Conservation (phyloP, 192 early-diverging fungal genomes). For the Coemansia sp. region DNA sequence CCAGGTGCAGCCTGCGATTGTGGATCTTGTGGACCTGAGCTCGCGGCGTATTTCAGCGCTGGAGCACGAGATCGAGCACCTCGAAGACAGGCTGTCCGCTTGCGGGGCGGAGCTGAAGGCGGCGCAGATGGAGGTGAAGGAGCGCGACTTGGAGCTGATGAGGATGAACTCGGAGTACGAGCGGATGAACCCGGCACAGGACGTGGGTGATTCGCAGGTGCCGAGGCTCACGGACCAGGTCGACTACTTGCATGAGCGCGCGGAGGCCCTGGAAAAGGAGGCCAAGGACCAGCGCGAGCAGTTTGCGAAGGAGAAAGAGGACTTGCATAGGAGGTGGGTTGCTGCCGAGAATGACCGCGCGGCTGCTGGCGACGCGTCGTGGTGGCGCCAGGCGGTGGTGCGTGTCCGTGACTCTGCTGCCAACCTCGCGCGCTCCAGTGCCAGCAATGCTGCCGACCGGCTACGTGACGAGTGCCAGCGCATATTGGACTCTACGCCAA, state of each 20-base stretch:
- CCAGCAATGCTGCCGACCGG: not conserved
- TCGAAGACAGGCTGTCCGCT: slow-evolving; percentile 31
- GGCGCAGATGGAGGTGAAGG: slow-evolving; percentile 36
- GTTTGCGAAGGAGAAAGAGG: slow-evolving; percentile 39
- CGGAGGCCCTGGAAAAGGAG: slow-evolving; percentile 38
- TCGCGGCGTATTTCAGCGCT: slow-evolving; percentile 38
- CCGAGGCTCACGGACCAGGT: slow-evolving; percentile 46
- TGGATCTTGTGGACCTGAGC: slow-evolving; percentile 48
- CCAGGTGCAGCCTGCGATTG: slow-evolving; percentile 20
- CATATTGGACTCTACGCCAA: not conserved
- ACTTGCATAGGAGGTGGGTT: slow-evolving; percentile 40
- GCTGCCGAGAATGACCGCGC: slow-evolving; percentile 50
- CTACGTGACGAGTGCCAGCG: not conserved
- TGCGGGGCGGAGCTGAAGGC: slow-evolving; percentile 23
- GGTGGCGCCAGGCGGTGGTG: not conserved
- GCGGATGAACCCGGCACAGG: not conserved
- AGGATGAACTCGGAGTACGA: slow-evolving; percentile 38
- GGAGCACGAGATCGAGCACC: slow-evolving; percentile 40
- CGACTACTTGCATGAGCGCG: slow-evolving; percentile 49
- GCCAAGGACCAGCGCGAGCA: slow-evolving; percentile 31
- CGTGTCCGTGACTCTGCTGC: not conserved
- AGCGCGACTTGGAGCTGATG: slow-evolving; percentile 45
- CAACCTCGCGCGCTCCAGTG: not conserved
- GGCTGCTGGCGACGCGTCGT: not conserved
- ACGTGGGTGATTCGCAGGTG: not conserved